Evolutionary conservation across 805 yeast species (phyloP), one percentile per base, ranked within the genome.

Genomic region (Zygosaccharomyces rouxii): DNA sequence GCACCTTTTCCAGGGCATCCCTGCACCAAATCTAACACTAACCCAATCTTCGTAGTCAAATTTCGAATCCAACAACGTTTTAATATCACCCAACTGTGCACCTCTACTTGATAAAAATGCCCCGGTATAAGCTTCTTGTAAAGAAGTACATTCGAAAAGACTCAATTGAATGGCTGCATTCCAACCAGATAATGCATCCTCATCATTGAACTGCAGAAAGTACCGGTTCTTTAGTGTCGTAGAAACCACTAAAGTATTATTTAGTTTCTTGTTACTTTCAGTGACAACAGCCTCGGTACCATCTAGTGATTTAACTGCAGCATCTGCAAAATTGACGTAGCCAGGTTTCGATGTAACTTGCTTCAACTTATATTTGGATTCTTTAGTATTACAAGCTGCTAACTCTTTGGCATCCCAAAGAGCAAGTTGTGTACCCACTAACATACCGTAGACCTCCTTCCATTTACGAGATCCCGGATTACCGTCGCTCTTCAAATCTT

Each of bases 1-100:
- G 62, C 97, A 92, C 50, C 95, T 77, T 62, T 84, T 86, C 97
- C 97, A 94, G 1, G 97, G 96, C 95, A 89, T 88, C 21, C 99
- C 99, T 7, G 94, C 79, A 16, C 99, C 98, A 67, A 92, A 94
- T 55, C 98, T 76, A 14, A 94, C 95, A 64, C 89, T 79, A 38
- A 86, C 89, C 97, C 97, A 92, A 60, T 90, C 97, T 66, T 88
- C 96, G 62, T 89, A 94, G 50, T 79, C 80, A 63, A 81, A 86
- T 60, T 92, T 84, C 16, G 94, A 84, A 55, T 86, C 96, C 49
- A 94, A 73, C 39, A 94, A 75, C 13, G 92, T 85, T 51, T 86
- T 79, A 53, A 94, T 89, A 62, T 95, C 98, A 46, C 92, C 83
- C 51, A 94, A 71, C 51, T 85, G 73, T 4, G 95, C 78, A 19